Evolutionary conservation across 768 basidiomycete species (phyloP).

Genomic region (Scleroderma bovista): DNA sequence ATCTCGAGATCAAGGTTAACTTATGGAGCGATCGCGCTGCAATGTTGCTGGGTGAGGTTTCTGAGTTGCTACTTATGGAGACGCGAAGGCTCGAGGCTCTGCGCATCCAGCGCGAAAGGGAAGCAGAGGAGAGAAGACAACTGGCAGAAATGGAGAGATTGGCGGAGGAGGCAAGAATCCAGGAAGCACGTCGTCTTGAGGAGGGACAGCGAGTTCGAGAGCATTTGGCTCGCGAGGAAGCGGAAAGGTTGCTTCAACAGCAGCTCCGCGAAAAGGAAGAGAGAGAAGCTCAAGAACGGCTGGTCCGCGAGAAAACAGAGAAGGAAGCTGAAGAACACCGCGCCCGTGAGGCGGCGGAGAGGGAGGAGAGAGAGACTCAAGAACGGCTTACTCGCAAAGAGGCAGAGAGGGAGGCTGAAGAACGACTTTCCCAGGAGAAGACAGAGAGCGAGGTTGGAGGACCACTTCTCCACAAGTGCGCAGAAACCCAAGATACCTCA

Average conservation of each 20-base stretch:
- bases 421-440: background rate
- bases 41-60: conserved; percentile 28
- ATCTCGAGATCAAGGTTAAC: conserved; percentile 43
- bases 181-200: conserved; percentile 28
- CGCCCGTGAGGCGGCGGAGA: conserved; percentile 25
- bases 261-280: conserved; percentile 11
- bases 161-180: conserved; percentile 34
- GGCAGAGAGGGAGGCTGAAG: conserved; percentile 9
- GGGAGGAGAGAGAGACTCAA: background rate
- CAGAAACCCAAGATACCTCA: background rate
- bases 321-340: conserved; percentile 27
- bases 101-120: conserved; percentile 25
- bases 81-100: conserved; percentile 38
- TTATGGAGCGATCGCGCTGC: conserved; percentile 41
- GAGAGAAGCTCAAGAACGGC: conserved; percentile 1
- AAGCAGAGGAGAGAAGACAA: conserved; percentile 18
- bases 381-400: conserved; percentile 1
- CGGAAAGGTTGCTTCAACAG: conserved; percentile 18
- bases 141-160: conserved; percentile 17
- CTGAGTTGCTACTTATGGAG: conserved; percentile 37
- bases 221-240: conserved; percentile 22
- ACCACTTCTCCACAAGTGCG: background rate
- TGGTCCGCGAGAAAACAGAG: conserved; percentile 5
- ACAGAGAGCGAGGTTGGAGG: background rate
- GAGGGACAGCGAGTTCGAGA: conserved; percentile 24